Evolutionary conservation across 805 yeast species (phyloP), one percentile per base, ranked within the genome.

Genomic region (Candida cerambycidarum): DNA sequence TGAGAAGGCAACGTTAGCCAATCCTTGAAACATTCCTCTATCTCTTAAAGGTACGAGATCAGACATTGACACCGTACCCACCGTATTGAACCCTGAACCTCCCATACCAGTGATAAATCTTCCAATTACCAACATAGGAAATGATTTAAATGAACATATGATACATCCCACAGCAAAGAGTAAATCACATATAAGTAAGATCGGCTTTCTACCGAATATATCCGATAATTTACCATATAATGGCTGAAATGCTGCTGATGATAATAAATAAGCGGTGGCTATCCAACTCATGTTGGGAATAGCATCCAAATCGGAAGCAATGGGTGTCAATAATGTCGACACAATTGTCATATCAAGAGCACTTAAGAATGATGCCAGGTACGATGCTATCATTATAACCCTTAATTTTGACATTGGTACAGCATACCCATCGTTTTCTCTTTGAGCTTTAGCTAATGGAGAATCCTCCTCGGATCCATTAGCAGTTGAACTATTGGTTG

Each of bases 101-200:
- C 96, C 96, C 43, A 85, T 75, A 14, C 97, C 97, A 18, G 95
- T 82, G 39, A 89, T 70, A 47, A 87, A 79, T 53, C 88, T 68
- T 3, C 85, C 85, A 21, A 76, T 47, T 6, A 82, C 77, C 48
- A 84, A 67, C 41, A 70, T 51, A 33, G 65, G 50, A 11, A 54
- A 76, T 56, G 61, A 79, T 61, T 66, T 62, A 1, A 83, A 74
- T 1, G 71, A 80, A 57, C 87, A 82, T 37, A 80, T 69, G 10
- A 76, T 53, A 41, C 76, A 71, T 1, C 76, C 90, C 1, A 80
- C 30, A 2, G 78, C 74, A 55, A 84, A 84, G n/a, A 75, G 62
- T 1, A 63, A 49, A 40, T 79, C 73, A 53, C 86, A 82, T 12
- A 77, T 57, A 7, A 82, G 50, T 32, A 78, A 62, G 70, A 67